Conservation (phyloP, 1,284 basidiomycete species). For the Ceratobasidium sp. region DNA sequence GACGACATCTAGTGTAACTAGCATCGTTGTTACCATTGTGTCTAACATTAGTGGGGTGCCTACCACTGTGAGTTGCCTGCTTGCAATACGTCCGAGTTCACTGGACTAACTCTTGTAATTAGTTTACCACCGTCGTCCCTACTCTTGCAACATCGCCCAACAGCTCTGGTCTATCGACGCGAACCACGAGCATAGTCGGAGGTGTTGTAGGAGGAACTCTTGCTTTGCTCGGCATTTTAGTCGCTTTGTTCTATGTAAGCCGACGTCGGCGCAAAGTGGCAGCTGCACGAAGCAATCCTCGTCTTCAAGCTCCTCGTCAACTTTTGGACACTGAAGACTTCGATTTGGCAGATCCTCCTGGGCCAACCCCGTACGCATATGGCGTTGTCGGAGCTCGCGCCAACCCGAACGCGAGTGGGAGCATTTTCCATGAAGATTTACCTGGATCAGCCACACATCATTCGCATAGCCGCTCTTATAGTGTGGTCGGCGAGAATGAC, state of each 20-base stretch:
- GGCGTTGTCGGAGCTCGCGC: slow-evolving; percentile 33
- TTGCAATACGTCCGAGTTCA: not conserved
- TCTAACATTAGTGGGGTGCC: slow-evolving; percentile 18
- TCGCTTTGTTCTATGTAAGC: slow-evolving; percentile 27
- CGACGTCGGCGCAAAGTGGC: slow-evolving; percentile 22
- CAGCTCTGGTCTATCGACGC: not conserved
- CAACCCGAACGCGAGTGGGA: slow-evolving; percentile 30
- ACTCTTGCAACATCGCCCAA: slow-evolving; percentile 25
- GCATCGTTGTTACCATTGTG: slow-evolving; percentile 14
- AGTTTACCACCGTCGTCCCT: slow-evolving; percentile 31
- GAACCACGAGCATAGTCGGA: slow-evolving; percentile 30
- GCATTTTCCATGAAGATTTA: slow-evolving; percentile 34
- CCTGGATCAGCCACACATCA: slow-evolving; percentile 24
- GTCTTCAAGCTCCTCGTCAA: slow-evolving; percentile 34
- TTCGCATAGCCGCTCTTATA: slow-evolving; percentile 1
- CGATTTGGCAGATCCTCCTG: slow-evolving; percentile 26
- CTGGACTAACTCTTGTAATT: not conserved
- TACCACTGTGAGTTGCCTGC: slow-evolving; percentile 5
- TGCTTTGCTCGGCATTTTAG: slow-evolving; percentile 21
- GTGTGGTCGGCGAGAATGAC: slow-evolving; percentile 28
- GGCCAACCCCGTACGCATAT: slow-evolving; percentile 31
- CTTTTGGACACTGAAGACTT: slow-evolving; percentile 34
- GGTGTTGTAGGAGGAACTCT: slow-evolving; percentile 34
- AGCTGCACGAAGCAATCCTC: slow-evolving; percentile 13
- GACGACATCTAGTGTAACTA: slow-evolving; percentile 20